phyloP scores from a whole-genome alignment of 345 rosid species.

The Lumnitzera littorea region DNA sequence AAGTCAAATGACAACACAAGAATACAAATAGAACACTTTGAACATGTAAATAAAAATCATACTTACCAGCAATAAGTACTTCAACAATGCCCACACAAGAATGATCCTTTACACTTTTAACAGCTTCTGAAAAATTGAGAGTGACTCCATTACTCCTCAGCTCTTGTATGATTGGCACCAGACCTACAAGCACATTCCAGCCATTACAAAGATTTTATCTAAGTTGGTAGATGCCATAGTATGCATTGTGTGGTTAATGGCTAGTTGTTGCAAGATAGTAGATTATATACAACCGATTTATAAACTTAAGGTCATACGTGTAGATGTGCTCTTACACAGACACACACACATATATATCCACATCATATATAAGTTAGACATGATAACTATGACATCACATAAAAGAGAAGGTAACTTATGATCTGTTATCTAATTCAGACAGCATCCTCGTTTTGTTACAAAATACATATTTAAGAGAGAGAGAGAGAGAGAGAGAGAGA shows the following conservation, averaged over 20 bases:
- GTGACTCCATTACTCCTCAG: conserved; percentile 46
- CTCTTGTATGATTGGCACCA: conserved; percentile 77
- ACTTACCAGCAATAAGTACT: conserved; percentile 54
- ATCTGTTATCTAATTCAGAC: too few species aligned
- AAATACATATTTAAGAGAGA: background rate
- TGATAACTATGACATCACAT: too few species aligned
- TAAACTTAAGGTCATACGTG: too few species aligned
- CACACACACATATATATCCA: too few species aligned
- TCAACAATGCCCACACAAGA: conserved; percentile 41
- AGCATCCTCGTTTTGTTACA: too few species aligned
- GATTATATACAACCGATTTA: too few species aligned
- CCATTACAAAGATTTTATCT: background rate
- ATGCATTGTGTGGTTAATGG: too few species aligned
- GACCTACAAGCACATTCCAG: conserved; percentile 35
- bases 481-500: background rate
- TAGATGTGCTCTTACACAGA: too few species aligned
- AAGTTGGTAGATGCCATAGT: background rate
- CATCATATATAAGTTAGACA: too few species aligned
- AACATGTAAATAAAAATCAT: conserved; percentile 1
- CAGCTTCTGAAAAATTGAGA: conserved; percentile 38
- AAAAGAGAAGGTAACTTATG: too few species aligned
- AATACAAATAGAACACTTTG: background rate
- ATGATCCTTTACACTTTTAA: conserved; percentile 31
- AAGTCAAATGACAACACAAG: too few species aligned
- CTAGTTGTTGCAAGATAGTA: too few species aligned